Conservation (phyloP, 2,329 filamentous ascomycete genomes). For the Xylaria hypoxylon region DNA sequence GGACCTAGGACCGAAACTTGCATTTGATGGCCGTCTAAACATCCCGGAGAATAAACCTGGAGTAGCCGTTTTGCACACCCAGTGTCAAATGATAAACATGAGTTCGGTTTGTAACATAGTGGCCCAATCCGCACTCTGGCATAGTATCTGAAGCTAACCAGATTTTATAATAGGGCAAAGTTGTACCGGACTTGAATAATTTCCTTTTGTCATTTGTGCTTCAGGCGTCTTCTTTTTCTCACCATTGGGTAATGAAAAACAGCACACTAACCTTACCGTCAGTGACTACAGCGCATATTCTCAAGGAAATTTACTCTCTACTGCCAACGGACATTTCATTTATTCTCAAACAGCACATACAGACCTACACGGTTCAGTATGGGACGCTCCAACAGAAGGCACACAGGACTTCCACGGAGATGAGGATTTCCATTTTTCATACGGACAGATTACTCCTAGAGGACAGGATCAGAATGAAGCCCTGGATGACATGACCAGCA, state of each 20-base stretch:
- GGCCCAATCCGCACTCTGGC: conserved; percentile 37
- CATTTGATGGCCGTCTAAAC: conserved; percentile 33
- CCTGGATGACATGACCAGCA: conserved; percentile 60
- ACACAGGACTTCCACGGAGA: conserved; percentile 71
- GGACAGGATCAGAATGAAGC: conserved; percentile 60
- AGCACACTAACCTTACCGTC: conserved; percentile 66
- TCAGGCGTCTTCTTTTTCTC: conserved; percentile 48
- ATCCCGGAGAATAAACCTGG: conserved; percentile 26
- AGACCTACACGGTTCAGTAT: conserved; percentile 66
- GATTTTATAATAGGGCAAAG: conserved; percentile 63
- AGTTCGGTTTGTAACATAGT: conserved; percentile 56
- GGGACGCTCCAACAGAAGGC: conserved; percentile 68
- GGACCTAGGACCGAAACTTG: conserved; percentile 13
- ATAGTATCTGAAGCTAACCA: conserved; percentile 51
- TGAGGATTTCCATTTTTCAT: conserved; percentile 67
- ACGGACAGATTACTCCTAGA: conserved; percentile 67
- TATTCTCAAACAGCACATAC: conserved; percentile 71
- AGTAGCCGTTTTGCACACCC: conserved; percentile 8
- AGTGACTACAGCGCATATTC: conserved; percentile 68
- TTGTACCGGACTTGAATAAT: conserved; percentile 60
- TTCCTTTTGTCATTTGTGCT: conserved; percentile 51
- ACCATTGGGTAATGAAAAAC: conserved; percentile 58
- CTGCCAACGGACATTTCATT: conserved; percentile 65
- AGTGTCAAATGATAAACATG: conserved; percentile 43
- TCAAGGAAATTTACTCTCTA: conserved; percentile 63